Conservation (phyloP, 2,329 filamentous ascomycete genomes). For the Claviceps africana region DNA sequence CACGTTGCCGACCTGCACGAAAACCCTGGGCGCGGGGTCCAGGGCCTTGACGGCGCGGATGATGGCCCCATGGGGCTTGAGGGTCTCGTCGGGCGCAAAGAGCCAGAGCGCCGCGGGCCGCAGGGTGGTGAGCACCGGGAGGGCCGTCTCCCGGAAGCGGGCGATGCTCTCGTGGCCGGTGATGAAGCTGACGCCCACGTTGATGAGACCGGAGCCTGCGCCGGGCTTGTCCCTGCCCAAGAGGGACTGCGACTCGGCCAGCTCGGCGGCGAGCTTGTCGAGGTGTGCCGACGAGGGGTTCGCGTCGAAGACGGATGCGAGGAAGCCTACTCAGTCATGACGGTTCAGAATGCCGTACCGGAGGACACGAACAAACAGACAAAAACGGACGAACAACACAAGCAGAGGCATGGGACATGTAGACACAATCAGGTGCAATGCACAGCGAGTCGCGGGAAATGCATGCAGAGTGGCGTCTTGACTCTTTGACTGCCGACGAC, state of each 20-base stretch:
- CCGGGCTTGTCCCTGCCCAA: constrained; percentile 11
- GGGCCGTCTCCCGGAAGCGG: constrained; percentile 26
- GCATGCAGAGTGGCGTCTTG: no score
- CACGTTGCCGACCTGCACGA: constrained; percentile 49
- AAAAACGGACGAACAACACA: no score
- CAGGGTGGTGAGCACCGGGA: constrained; percentile 38
- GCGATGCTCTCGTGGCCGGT: constrained; percentile 32
- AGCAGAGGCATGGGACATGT: no score
- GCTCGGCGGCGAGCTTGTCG: constrained; percentile 17
- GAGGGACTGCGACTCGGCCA: constrained; percentile 16
- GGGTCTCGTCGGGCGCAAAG: constrained; percentile 41
- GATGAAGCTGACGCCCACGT: constrained; percentile 43
- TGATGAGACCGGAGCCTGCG: constrained; percentile 28
- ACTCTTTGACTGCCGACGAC: no score
- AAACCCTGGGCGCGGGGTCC: constrained; percentile 29
- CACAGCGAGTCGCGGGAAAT: not conserved
- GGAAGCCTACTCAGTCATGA: constrained; percentile 15
- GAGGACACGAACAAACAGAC: no score
- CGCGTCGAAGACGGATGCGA: constrained; percentile 19
- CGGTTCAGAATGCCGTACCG: no score
- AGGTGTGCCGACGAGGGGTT: constrained; percentile 17
- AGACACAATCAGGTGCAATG: no score
- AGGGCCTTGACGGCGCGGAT: constrained; percentile 20
- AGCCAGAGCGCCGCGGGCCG: constrained; percentile 50
- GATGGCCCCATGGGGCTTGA: constrained; percentile 23